Conservation (phyloP, 2,329 filamentous ascomycete species). For the Epicoccum sorghinum region DNA sequence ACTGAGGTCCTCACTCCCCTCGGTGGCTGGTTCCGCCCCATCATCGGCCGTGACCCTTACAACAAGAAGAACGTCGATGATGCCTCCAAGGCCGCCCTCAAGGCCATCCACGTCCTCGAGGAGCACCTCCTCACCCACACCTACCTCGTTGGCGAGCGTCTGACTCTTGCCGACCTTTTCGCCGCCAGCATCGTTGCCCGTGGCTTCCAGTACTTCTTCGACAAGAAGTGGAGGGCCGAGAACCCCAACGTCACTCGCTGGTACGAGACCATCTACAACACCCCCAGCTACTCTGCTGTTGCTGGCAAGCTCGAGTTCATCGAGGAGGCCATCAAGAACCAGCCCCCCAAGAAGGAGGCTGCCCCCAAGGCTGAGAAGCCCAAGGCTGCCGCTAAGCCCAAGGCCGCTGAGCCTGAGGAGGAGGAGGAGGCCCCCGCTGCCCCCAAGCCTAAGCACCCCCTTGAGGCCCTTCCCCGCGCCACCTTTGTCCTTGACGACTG, state of each 20-base stretch:
- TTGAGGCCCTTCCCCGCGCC: slow-evolving; percentile 81
- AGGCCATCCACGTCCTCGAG: slow-evolving; percentile 77
- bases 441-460: slow-evolving; percentile 96
- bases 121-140: slow-evolving; percentile 90
- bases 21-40: slow-evolving; percentile 82
- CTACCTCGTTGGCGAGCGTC: slow-evolving; percentile 95
- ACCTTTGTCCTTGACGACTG: slow-evolving; percentile 90
- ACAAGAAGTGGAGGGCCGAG: slow-evolving; percentile 82
- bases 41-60: slow-evolving; percentile 81
- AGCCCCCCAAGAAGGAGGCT: slow-evolving; percentile 72
- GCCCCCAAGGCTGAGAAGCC: slow-evolving; percentile 75
- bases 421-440: slow-evolving; percentile 65
- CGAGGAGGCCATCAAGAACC: slow-evolving; percentile 78
- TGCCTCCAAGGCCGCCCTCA: slow-evolving; percentile 69
- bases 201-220: slow-evolving; percentile 93
- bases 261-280: slow-evolving; percentile 93
- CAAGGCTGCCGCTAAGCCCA: slow-evolving; percentile 62
- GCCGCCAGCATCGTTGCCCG: slow-evolving; percentile 77
- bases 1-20: slow-evolving; percentile 76
- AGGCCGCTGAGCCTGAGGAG: slow-evolving; percentile 61
- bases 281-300: slow-evolving; percentile 86
- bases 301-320: slow-evolving; percentile 77
- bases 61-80: slow-evolving; percentile 98
- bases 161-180: slow-evolving; percentile 96
- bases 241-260: slow-evolving; percentile 90